phyloP scores from a whole-genome alignment of 2,329 filamentous ascomycete genomes.

The Fusarium zealandicum region DNA sequence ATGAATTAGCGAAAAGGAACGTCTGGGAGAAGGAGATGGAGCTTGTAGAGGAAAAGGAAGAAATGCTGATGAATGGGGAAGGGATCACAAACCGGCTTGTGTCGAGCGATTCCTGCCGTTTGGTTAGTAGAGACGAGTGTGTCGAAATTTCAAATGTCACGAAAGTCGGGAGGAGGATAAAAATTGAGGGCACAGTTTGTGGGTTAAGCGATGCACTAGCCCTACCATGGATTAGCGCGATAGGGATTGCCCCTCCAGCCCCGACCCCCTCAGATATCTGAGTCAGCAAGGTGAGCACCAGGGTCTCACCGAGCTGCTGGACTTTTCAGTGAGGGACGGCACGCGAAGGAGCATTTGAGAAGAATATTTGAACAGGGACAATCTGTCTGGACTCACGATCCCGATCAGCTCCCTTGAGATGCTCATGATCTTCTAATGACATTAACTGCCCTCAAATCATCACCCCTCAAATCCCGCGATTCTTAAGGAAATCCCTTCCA shows the following conservation, averaged over 20 bases:
- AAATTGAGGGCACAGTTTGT: constrained; percentile 48
- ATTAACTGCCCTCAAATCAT: no score
- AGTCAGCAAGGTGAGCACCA: constrained; percentile 34
- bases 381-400: no score
- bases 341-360: background rate
- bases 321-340: background rate
- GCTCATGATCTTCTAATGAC: no score
- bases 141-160: constrained; percentile 44
- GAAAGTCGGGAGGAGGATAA: constrained; percentile 46
- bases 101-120: constrained; percentile 46
- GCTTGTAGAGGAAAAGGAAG: background rate
- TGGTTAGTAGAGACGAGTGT: constrained; percentile 48
- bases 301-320: background rate
- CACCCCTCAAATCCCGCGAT: background rate
- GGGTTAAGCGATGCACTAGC: constrained; percentile 49
- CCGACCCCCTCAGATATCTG: constrained; percentile 19
- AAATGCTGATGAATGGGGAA: constrained; percentile 1
- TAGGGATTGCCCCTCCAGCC: constrained; percentile 43
- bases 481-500: background rate
- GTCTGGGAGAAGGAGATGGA: background rate
- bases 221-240: constrained; percentile 33
- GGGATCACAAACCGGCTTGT: constrained; percentile 48
- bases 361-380: background rate
- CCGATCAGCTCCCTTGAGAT: no score
- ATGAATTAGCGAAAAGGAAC: constrained; percentile 39